Evolutionary conservation across 257 asterid species (phyloP).

Genomic region (Solanum rostratum): DNA sequence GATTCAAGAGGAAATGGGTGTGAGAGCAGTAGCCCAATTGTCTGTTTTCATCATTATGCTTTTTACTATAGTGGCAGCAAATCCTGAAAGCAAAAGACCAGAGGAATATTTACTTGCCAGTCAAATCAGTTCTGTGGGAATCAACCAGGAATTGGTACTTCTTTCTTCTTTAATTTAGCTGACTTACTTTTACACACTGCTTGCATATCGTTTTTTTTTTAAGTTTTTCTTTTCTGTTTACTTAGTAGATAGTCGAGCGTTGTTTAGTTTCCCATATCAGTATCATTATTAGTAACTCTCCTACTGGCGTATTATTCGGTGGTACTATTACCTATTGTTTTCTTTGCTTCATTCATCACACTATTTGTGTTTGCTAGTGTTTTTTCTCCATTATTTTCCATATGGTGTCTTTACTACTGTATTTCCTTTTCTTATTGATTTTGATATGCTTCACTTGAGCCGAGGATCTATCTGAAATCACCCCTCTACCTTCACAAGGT

Average conservation of each 20-base stretch:
- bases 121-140: slow-evolving; percentile 27
- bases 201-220: not conserved
- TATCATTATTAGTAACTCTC: not conserved
- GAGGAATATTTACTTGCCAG: slow-evolving; percentile 28
- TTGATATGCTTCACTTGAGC: not conserved
- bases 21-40: slow-evolving; percentile 16
- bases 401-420: not conserved
- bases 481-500: not conserved
- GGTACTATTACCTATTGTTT: not conserved
- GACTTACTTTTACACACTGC: not conserved
- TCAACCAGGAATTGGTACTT: slow-evolving; percentile 44
- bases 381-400: not conserved
- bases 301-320: not conserved
- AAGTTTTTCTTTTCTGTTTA: not conserved
- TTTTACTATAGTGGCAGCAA: slow-evolving; percentile 18
- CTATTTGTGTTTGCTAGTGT: not conserved
- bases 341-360: not conserved
- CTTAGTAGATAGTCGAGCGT: not conserved
- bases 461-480: not conserved
- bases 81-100: slow-evolving; percentile 29
- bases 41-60: slow-evolving; percentile 26
- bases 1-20: slow-evolving; percentile 32
- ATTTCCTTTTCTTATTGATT: not conserved
- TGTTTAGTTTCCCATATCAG: not conserved
- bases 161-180: not conserved